phyloP scores from a whole-genome alignment of 1,284 basidiomycete genomes.

The Ustilago bromivora region DNA sequence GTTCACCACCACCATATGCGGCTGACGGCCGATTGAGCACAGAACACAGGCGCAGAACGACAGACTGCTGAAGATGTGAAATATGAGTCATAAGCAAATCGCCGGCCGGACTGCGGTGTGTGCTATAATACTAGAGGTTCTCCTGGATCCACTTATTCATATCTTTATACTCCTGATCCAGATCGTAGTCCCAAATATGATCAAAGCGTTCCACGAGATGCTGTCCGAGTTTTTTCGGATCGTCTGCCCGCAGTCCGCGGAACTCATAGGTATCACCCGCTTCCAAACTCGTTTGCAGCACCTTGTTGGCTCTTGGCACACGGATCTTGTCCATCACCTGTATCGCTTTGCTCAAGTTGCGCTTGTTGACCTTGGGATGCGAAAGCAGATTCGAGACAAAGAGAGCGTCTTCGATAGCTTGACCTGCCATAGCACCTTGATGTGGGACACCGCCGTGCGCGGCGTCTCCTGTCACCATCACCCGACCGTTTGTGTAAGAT shows the following conservation, averaged over 20 bases:
- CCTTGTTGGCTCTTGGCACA: conserved; percentile 56
- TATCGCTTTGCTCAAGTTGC: conserved; percentile 73
- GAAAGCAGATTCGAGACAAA: conserved; percentile 73
- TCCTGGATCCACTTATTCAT: conserved; percentile 31
- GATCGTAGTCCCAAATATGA: conserved; percentile 46
- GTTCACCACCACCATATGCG: background rate
- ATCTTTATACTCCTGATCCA: conserved; percentile 23
- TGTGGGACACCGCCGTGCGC: conserved; percentile 77
- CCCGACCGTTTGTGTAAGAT: conserved; percentile 72
- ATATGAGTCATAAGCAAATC: background rate
- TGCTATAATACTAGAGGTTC: conserved; percentile 6
- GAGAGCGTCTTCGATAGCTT: conserved; percentile 76
- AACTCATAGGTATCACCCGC: conserved; percentile 56
- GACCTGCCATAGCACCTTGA: conserved; percentile 76
- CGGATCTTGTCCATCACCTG: conserved; percentile 54
- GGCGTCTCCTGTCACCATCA: conserved; percentile 76
- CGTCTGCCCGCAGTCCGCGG: conserved; percentile 27
- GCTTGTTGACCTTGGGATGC: conserved; percentile 71
- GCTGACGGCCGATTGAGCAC: background rate
- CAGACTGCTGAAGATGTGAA: background rate
- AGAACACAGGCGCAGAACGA: background rate
- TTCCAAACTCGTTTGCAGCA: conserved; percentile 57
- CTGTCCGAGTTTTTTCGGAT: conserved; percentile 23
- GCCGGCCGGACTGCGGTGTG: too few relatives aligned
- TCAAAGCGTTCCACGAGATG: conserved; percentile 39